phyloP scores from a whole-genome alignment of 2,329 filamentous ascomycete species.

The Emergomyces pasteurianus region DNA sequence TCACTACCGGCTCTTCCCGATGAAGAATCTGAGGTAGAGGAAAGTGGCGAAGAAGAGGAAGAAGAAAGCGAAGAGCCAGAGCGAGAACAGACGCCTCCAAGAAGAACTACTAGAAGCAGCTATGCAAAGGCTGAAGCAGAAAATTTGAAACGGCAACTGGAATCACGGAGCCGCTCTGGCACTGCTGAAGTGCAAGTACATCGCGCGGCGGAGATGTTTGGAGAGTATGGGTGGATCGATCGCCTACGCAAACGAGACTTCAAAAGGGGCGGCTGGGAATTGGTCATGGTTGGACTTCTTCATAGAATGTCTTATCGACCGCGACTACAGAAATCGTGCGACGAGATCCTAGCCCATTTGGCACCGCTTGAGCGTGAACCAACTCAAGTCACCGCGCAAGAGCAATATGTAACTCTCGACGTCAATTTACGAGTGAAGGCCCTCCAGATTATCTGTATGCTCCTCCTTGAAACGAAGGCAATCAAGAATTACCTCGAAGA shows the following conservation, averaged over 20 bases:
- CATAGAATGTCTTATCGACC: conserved; percentile 72
- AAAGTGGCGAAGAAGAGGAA: conserved; percentile 47
- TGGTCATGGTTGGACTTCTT: conserved; percentile 76
- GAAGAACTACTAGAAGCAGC: conserved; percentile 73
- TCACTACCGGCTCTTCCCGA: conserved; percentile 63
- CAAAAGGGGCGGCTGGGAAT: conserved; percentile 76
- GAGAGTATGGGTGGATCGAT: conserved; percentile 70
- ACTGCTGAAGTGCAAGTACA: conserved; percentile 27
- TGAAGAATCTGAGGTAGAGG: conserved; percentile 55
- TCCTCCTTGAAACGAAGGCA: conserved; percentile 75
- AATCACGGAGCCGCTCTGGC: conserved; percentile 36
- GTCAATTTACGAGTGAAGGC: conserved; percentile 71
- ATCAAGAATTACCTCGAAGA: conserved; percentile 83
- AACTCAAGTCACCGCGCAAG: conserved; percentile 58
- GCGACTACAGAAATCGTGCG: conserved; percentile 57
- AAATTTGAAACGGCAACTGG: conserved; percentile 49
- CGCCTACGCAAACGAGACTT: conserved; percentile 75
- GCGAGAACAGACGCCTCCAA: conserved; percentile 58
- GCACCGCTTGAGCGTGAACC: conserved; percentile 67
- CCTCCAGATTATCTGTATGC: conserved; percentile 73
- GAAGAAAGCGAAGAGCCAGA: conserved; percentile 44
- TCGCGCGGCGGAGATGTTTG: conserved; percentile 61
- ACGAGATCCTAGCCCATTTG: conserved; percentile 68
- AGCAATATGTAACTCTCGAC: conserved; percentile 64
- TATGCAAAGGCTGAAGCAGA: conserved; percentile 70